Evolutionary conservation across 2,329 filamentous ascomycete genomes (phyloP), one percentile per base, ranked within the genome.

Genomic region (Eutypa lata): DNA sequence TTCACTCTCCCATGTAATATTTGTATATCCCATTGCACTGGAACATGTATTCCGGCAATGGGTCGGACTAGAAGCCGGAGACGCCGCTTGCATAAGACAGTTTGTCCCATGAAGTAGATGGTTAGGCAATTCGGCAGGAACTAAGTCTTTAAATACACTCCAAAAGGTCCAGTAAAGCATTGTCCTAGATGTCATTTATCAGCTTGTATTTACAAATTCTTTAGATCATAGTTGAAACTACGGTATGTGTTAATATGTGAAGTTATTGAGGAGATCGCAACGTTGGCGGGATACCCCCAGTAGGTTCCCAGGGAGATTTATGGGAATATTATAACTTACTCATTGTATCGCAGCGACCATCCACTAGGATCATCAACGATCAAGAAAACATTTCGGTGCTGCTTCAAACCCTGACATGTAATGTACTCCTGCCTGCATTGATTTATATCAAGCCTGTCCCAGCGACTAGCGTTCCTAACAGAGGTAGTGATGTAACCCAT

Each of bases 271-370:
- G n/a, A n/a, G n/a, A n/a, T n/a, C n/a, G n/a, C n/a, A n/a, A n/a
- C n/a, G n/a, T n/a, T n/a, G n/a, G n/a, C n/a, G n/a, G n/a, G n/a
- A n/a, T n/a, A n/a, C n/a, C n/a, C n/a, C n/a, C n/a, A n/a, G n/a
- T n/a, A n/a, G n/a, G n/a, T n/a, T n/a, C n/a, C n/a, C n/a, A n/a
- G n/a, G n/a, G n/a, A n/a, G n/a, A n/a, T n/a, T n/a, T n/a, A n/a
- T n/a, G n/a, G n/a, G n/a, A n/a, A n/a, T n/a, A n/a, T n/a, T 40
- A 10, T 10, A 19, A 40, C 37, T 40, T 58, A 64, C 18, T 57
- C 57, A 1, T 62, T 53, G 42, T 56, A 46, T 50, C 58, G 56
- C 24, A 31, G 56, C 24, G 10, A 37, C 62, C 63, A 64, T 14
- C 61, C 62, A 11, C 37, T 50, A 10, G 58, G 52, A 19, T 57